These are phyloP conservation scores for Achaetomiella virescens DNA, from an alignment of 495 filamentous ascomycete species.

Conservation along the genomic window DNA sequence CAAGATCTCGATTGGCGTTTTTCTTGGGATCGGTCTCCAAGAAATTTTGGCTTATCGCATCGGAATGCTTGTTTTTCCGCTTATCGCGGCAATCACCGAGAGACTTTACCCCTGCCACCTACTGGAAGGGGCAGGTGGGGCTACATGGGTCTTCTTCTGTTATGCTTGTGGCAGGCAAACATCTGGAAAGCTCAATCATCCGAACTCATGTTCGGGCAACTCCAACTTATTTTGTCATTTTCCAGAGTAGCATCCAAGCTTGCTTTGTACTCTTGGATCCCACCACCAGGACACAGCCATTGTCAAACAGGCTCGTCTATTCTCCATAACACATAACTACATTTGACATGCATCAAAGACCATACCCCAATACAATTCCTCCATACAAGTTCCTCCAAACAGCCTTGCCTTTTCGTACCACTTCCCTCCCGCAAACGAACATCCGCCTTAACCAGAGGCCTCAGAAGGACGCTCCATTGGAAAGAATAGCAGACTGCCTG, in stretches of 20 bases:
- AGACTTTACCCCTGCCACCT: constrained; percentile 2
- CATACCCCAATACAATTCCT: not conserved
- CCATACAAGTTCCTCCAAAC: not conserved
- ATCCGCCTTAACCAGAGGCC: not conserved
- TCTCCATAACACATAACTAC: constrained; percentile 4
- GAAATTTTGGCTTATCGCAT: constrained; percentile 23
- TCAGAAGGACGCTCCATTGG: no score
- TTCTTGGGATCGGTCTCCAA: constrained; percentile 4
- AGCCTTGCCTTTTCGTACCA: not conserved
- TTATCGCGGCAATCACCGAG: constrained; percentile 16
- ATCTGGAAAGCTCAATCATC: not conserved
- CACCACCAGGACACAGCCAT: not conserved
- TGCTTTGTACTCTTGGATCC: no score
- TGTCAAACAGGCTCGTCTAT: not conserved
- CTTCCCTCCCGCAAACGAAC: not conserved
- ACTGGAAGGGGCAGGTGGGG: constrained; percentile 13
- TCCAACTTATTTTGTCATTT: no score
- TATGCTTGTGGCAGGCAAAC: not conserved
- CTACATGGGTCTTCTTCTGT: not conserved
- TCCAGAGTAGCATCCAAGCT: no score
- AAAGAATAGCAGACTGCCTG: not conserved
- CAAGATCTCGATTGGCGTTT: not conserved
- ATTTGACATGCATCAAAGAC: constrained; percentile 4
- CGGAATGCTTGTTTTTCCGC: constrained; percentile 14
- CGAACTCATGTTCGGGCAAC: no score